Evolutionary conservation across 768 basidiomycete species (phyloP).

Genomic region (Polyporus arcularius): DNA sequence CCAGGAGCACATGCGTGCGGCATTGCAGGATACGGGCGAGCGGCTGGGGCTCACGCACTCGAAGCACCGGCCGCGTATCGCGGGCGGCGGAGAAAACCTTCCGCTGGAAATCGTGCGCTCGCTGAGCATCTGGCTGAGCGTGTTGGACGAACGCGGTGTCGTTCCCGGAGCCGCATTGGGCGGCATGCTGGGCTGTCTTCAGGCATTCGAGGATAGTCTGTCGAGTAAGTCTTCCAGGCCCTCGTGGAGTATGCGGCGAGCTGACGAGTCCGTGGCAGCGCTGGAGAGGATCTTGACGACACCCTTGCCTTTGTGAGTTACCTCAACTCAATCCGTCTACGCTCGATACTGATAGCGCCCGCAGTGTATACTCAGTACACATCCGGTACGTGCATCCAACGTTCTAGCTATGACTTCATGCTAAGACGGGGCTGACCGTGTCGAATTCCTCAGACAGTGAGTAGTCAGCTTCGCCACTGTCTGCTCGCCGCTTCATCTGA

Average conservation of each 20-base stretch:
- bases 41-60: slow-evolving; percentile 18
- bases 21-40: background rate
- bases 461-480: background rate
- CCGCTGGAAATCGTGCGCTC: slow-evolving; percentile 57
- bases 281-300: slow-evolving; percentile 65
- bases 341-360: background rate
- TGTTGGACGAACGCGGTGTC: slow-evolving; percentile 57
- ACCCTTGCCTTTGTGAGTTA: slow-evolving; percentile 62
- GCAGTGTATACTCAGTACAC: slow-evolving; percentile 63
- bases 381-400: slow-evolving; percentile 41
- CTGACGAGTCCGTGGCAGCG: slow-evolving; percentile 31
- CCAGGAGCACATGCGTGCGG: background rate
- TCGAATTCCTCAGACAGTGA: slow-evolving; percentile 24
- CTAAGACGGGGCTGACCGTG: background rate
- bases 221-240: slow-evolving; percentile 36
- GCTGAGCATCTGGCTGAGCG: slow-evolving; percentile 59
- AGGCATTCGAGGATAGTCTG: slow-evolving; percentile 56
- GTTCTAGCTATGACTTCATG: background rate
- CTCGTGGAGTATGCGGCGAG: background rate
- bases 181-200: slow-evolving; percentile 46
- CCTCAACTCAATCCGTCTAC: background rate
- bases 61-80: slow-evolving; percentile 36
- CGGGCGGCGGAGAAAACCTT: slow-evolving; percentile 53
- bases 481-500: background rate
- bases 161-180: slow-evolving; percentile 61